A percentile compares a stretch with the other conserved stretches of the same genome.
Conservation (phyloP, 257 asterid genomes). For the Solanum sejunctum region DNA sequence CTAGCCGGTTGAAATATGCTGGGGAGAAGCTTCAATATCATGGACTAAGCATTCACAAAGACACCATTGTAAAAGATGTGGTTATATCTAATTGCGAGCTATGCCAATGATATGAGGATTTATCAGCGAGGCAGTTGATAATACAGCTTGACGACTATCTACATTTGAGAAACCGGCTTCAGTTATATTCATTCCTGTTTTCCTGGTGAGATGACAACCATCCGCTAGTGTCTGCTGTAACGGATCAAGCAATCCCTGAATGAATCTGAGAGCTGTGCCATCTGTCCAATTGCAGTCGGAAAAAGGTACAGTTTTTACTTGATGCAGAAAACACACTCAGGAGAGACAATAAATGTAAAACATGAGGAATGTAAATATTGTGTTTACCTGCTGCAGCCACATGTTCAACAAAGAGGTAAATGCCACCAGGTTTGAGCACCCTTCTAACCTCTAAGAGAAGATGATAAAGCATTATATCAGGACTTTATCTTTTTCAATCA, state of each 20-base stretch:
- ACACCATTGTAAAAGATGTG: background rate
- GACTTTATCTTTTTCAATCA: background rate
- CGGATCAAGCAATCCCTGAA: conserved; percentile 70
- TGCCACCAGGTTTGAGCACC: conserved; percentile 90
- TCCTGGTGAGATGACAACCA: conserved; percentile 70
- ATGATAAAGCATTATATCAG: background rate
- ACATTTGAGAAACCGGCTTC: conserved; percentile 47
- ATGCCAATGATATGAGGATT: conserved; percentile 69
- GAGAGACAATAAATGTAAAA: background rate
- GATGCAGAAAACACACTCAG: background rate
- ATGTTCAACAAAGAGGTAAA: conserved; percentile 71
- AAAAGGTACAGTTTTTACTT: background rate
- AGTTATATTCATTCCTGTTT: conserved; percentile 32
- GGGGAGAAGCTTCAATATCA: background rate
- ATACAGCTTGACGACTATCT: conserved; percentile 28
- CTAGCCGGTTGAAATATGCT: background rate
- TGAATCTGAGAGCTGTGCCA: conserved; percentile 47
- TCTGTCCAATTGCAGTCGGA: conserved; percentile 23
- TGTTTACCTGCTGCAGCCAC: conserved; percentile 76
- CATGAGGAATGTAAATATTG: background rate
- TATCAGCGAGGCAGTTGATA: conserved; percentile 46
- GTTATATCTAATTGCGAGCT: conserved; percentile 34
- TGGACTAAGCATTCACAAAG: background rate
- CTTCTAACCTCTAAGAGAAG: conserved; percentile 56
- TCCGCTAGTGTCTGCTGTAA: conserved; percentile 68